Percentiles rank a stretch among this genome's conserved stretches.
These are phyloP conservation scores for Escallonia rubra DNA, from an alignment of 129 eudicot species.

Conservation along the genomic window DNA sequence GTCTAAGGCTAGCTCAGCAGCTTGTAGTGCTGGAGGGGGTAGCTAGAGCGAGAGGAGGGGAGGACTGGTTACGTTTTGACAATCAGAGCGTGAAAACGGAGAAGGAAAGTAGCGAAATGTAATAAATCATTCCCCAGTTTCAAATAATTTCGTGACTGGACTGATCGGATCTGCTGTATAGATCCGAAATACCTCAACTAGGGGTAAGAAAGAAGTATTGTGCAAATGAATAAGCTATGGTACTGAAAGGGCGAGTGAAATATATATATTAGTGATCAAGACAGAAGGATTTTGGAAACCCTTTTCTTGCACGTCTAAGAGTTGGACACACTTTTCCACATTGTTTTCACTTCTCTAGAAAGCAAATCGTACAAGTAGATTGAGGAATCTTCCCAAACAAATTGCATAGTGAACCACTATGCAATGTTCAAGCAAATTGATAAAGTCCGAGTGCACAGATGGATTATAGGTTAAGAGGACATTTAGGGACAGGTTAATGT, in stretches of 20 bases:
- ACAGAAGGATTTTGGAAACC: conserved; percentile 1
- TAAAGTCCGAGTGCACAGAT: background rate
- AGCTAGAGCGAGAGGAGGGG: too few relatives aligned
- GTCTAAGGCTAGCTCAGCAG: background rate
- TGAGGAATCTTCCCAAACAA: background rate
- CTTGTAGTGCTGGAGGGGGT: too few relatives aligned
- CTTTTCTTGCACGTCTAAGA: conserved; percentile 5
- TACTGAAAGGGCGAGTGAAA: background rate
- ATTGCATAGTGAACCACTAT: background rate
- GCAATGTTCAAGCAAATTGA: background rate
- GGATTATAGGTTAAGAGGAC: background rate
- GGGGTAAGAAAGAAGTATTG: background rate
- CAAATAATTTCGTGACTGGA: too few relatives aligned
- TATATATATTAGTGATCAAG: conserved; percentile 2
- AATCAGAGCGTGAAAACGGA: too few relatives aligned
- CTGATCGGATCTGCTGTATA: too few relatives aligned
- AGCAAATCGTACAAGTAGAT: background rate
- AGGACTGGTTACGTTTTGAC: too few relatives aligned
- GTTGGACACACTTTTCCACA: background rate
- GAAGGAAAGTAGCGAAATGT: too few relatives aligned
- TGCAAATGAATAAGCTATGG: background rate
- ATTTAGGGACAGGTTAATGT: conserved; percentile 1
- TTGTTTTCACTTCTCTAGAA: conserved; percentile 9
- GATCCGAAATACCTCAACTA: too few relatives aligned
- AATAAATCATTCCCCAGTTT: too few relatives aligned